These are phyloP conservation scores for Colletotrichum caudatum DNA, from an alignment of 2,329 filamentous ascomycete species.

Conservation along the genomic window DNA sequence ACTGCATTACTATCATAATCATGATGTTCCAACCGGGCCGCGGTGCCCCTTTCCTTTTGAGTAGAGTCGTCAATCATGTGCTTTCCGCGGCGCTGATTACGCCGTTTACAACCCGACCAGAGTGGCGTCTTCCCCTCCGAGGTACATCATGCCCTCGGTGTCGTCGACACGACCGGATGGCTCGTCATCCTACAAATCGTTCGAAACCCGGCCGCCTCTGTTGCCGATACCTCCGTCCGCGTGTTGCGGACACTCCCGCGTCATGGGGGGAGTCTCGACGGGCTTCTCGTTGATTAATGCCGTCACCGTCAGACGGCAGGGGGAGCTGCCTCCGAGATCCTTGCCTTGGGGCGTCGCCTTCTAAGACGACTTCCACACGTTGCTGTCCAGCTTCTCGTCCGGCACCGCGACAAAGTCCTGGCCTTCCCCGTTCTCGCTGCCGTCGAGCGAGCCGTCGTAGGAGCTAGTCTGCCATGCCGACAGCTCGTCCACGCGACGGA, in stretches of 20 bases:
- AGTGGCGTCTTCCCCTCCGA: slow-evolving; percentile 21
- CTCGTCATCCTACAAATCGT: neutral
- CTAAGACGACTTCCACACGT: slow-evolving; percentile 58
- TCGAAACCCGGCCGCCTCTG: neutral
- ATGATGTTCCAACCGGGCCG: slow-evolving; percentile 24
- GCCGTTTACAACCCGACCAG: slow-evolving; percentile 4
- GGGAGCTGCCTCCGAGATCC: neutral
- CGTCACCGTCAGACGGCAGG: neutral
- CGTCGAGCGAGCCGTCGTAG: slow-evolving; percentile 51
- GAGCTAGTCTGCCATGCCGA: slow-evolving; percentile 64
- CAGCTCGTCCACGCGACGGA: slow-evolving; percentile 71
- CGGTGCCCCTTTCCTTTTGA: slow-evolving; percentile 24
- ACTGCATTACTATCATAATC: slow-evolving; percentile 31
- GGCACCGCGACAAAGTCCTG: slow-evolving; percentile 66
- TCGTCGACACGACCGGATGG: neutral
- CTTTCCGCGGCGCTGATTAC: neutral
- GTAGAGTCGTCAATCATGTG: slow-evolving; percentile 35
- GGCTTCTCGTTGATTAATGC: neutral
- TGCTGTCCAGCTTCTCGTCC: slow-evolving; percentile 55
- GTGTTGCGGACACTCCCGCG: neutral
- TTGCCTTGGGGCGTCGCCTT: neutral
- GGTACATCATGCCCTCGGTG: slow-evolving; percentile 1
- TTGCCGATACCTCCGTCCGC: neutral
- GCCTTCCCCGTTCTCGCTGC: slow-evolving; percentile 53
- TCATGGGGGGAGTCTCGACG: neutral